Evolutionary conservation across 2,329 filamentous ascomycete species (phyloP).

Genomic region (Clonostachys byssicola): DNA sequence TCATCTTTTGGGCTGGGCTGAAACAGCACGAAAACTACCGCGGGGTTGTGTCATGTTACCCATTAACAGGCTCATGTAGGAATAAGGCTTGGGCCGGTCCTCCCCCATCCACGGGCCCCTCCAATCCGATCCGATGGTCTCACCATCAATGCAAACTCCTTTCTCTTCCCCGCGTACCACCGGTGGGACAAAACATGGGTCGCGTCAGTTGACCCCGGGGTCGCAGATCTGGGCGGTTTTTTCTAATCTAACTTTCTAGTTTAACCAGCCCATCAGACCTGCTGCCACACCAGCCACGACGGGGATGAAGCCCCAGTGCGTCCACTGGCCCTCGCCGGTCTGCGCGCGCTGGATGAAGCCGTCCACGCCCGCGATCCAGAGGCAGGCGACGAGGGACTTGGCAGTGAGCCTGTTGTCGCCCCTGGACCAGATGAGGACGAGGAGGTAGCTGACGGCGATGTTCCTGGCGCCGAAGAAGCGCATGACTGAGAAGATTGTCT

Average conservation of each 20-base stretch:
- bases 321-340: not conserved
- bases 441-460: slow-evolving; percentile 9
- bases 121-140: too few relatives aligned
- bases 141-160: too few relatives aligned
- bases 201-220: too few relatives aligned
- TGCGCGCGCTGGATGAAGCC: not conserved
- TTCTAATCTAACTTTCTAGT: not conserved
- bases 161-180: too few relatives aligned
- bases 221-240: too few relatives aligned
- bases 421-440: slow-evolving; percentile 6
- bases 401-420: slow-evolving; percentile 7
- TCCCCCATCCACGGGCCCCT: too few relatives aligned
- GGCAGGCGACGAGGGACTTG: not conserved
- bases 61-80: too few relatives aligned
- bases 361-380: not conserved
- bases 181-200: too few relatives aligned
- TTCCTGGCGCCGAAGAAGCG: slow-evolving; percentile 10
- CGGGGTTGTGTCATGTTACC: too few relatives aligned
- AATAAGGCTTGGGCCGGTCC: too few relatives aligned
- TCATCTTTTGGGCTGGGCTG: too few relatives aligned
- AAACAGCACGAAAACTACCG: too few relatives aligned
- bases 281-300: not conserved
- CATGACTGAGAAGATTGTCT: slow-evolving; percentile 1
- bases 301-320: not conserved
- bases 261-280: not conserved